Evolutionary conservation across 2,329 filamentous ascomycete genomes (phyloP), one percentile per base, ranked within the genome.

Genomic region (Phialophora verrucosa): DNA sequence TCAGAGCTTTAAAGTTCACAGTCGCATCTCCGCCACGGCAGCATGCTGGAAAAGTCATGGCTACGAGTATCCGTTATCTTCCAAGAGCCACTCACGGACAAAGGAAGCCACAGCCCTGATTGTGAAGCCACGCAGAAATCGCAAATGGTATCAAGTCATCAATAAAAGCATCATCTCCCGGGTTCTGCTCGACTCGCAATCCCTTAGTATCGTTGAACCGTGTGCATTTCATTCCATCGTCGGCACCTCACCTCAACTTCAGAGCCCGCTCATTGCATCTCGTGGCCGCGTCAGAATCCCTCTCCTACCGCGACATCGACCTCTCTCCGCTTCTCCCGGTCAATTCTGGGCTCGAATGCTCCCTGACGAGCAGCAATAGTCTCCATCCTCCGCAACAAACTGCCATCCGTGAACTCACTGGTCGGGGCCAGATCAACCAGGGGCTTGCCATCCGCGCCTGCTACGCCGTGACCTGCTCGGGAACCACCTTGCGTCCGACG

Each of bases 351-450:
- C 38, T 57, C 49, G 49, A 59, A 49, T n/a, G 20, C 27, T 4
- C 64, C 67, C 14, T 68, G 57, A 17, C 50, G 59, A 54, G 59
- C 57, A 27, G 66, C 57, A 42, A 63, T 64, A 3, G 65, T 68
- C 59, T 78, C 76, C 44, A 77, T 72, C 49, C 75, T 73, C n/a
- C 76, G 74, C 14, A 83, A 71, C 54, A 83, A 66, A 72, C 81
- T 83, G 2, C 81, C 81, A 66, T 81, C 78, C 3, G 75, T 77
- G 68, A 82, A 83, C 4, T 78, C 77, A 32, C 77, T 82, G 12
- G 75, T 73, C 0, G 76, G 74, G 4, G 75, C 75, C 61, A 83
- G 67, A 68, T 83, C 80, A 12, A 83, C 70, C 73, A 83, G 74
- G 10, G 81, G 81, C 59, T 76, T 70, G n/a, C 70, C 70, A 14